Base-by-base conservation (phyloP, 1,284 basidiomycete genomes). In the Ustilago vetiveriae region DNA sequence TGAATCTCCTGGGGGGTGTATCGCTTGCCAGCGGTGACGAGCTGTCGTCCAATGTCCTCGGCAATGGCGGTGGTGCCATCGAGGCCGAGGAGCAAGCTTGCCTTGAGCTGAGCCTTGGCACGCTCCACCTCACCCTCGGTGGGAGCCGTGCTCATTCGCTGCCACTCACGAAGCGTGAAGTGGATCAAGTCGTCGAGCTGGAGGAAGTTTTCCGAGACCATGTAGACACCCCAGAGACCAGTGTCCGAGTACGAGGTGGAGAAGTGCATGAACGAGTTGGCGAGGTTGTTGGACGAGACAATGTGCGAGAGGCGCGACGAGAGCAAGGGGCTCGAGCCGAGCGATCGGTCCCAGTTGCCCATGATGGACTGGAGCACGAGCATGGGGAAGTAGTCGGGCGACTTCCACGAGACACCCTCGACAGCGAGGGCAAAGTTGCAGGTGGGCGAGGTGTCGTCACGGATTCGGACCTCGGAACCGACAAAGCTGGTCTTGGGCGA, bases 251-350 rank as follows among this genome's bases (percentile, higher is more conserved):
- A 99, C n/a, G 92, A 94, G 11, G 96, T 98, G 36, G 92, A 96
- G 89, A 98, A 99, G 69, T 92, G 93, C 92, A 98, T 96, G 90
- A 92, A 98, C 74, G 91, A 94, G 87, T 98, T 99, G 81, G 96
- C 95, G 81, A 98, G 91, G 86, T 93, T 93, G 88, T 98, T 91
- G 67, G 87, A 86, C 43, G 92, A 92, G 80, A 98, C 86, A 83
- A 94, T 91, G 85, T 95, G 91, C 44, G 91, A 92, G 63, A 99
- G 89, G 60, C 90, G 89, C 55, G 93, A 96, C 68, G 91, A 93
- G 74, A 96, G 89, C 58, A 97, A 86, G 33, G 93, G 88, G 11
- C 92, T 90, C 42, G 93, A 89, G 75, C 95, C 95, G 77, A 98
- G 89, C 57, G 91, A 92, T 79, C 96, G 90, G 84, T 99, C 96